Evolutionary conservation across 1,284 basidiomycete species (phyloP), one percentile per base, ranked within the genome.

Genomic region (Ustilago curta): DNA sequence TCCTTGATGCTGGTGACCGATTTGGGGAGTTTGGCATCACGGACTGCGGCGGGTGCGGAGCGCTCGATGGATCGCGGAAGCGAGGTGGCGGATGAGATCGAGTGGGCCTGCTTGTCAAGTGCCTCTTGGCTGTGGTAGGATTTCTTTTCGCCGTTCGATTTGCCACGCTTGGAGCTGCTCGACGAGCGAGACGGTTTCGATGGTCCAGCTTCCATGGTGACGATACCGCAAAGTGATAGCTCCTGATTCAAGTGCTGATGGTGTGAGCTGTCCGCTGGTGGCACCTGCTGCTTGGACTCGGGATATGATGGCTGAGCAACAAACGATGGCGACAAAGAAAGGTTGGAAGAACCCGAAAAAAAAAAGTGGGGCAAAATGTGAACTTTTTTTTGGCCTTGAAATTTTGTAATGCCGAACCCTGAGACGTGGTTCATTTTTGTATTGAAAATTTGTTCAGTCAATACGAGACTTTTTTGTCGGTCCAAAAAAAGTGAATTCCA

Each of bases 51-150:
- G 7, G 81, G 79, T 21, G 70, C 63, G 25, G 80, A 65, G 21
- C 79, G 74, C 39, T 79, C 76, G 31, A 84, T 56, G 5, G 82
- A 79, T 23, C 63, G 60, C 12, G 83, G 83, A 5, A 84, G 68
- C 11, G 73, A 68, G 4, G 82, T 84, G 25, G 80, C 57, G 43
- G 66, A 40, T 3, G 76, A 73, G 48, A 84, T 82, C n/a, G 77
- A 80, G 29, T 67, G 50, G 3, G 70, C 62, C 59, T 84, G 83
- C 57, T 62, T 71, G 44, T 78, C 61, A 9, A 83, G 72, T 11
- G 77, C 78, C 39, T 81, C 77, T 16, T 70, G 68, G 21, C 58
- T 57, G 53, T 83, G 81, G 27, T 50, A 69, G 2, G 59, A 5
- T 23, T 74, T 69, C 29, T 66, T 65, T 16, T 48, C 37, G 29